These are phyloP conservation scores for Drechslera avenae DNA, from an alignment of 2,329 filamentous ascomycete species.

Conservation along the genomic window DNA sequence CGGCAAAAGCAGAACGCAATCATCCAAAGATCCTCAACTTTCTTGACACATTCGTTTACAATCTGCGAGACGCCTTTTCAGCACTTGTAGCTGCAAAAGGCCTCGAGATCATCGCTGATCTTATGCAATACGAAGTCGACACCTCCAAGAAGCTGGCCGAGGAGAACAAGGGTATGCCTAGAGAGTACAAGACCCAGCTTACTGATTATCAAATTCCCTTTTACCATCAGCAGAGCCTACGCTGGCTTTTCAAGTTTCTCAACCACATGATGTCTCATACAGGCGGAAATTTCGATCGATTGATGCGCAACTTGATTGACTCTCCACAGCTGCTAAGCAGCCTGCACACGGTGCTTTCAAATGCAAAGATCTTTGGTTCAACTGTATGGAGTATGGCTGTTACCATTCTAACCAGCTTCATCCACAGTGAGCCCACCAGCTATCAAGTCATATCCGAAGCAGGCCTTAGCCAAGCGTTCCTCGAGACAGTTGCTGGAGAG, in stretches of 20 bases:
- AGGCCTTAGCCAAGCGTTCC: conserved; percentile 81
- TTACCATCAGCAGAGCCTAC: conserved; percentile 89
- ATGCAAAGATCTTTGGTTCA: conserved; percentile 81
- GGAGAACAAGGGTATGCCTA: conserved; percentile 72
- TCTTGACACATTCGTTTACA: conserved; percentile 85
- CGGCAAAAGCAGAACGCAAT: conserved; percentile 78
- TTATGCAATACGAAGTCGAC: conserved; percentile 79
- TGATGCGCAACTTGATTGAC: conserved; percentile 91
- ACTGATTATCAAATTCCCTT: conserved; percentile 95
- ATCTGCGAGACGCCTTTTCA: conserved; percentile 81
- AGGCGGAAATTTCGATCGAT: conserved; percentile 82
- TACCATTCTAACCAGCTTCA: conserved; percentile 90
- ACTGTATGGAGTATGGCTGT: conserved; percentile 96
- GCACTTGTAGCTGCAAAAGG: conserved; percentile 81
- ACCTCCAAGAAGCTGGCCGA: conserved; percentile 70
- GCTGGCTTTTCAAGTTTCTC: conserved; percentile 93
- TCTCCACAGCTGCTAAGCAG: conserved; percentile 82
- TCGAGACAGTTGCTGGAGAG: conserved; percentile 74
- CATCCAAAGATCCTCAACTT: conserved; percentile 86
- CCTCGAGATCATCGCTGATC: conserved; percentile 85
- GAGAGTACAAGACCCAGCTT: conserved; percentile 74
- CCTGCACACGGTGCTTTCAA: conserved; percentile 79
- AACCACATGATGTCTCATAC: conserved; percentile 90
- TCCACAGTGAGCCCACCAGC: conserved; percentile 98
- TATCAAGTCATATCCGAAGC: conserved; percentile 96